These are phyloP conservation scores for Cladosporium colombiae DNA, from an alignment of 2,329 filamentous ascomycete genomes.

Conservation along the genomic window DNA sequence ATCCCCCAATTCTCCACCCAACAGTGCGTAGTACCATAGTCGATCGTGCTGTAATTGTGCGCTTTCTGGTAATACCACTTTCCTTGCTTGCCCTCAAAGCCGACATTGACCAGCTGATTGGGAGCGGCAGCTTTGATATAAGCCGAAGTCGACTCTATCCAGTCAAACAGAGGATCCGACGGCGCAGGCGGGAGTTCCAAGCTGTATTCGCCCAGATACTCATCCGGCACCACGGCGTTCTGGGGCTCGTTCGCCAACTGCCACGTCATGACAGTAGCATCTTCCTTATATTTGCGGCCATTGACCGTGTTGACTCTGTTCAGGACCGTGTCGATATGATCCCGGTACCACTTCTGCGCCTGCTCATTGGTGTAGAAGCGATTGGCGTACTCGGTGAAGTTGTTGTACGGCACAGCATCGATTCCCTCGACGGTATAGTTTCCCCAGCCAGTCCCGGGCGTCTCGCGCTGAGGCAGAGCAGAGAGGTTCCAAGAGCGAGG, in stretches of 20 bases:
- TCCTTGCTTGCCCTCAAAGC: constrained; percentile 43
- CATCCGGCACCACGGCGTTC: constrained; percentile 27
- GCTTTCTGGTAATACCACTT: constrained; percentile 43
- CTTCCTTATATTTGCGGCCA: constrained; percentile 39
- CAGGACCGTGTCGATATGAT: constrained; percentile 41
- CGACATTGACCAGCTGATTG: constrained; percentile 42
- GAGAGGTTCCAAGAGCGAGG: constrained; percentile 43
- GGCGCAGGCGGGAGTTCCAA: constrained; percentile 35
- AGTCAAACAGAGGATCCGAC: constrained; percentile 39
- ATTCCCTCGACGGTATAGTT: constrained; percentile 40
- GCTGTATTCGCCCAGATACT: constrained; percentile 34
- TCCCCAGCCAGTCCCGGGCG: constrained; percentile 42
- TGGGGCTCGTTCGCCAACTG: constrained; percentile 45
- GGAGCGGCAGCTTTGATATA: constrained; percentile 41
- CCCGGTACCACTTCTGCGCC: constrained; percentile 41
- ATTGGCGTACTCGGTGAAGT: constrained; percentile 35
- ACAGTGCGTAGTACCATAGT: constrained; percentile 43
- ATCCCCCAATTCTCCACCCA: constrained; percentile 46
- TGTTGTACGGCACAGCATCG: constrained; percentile 36
- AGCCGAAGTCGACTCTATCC: constrained; percentile 39
- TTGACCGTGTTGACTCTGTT: constrained; percentile 41
- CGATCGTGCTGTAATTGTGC: constrained; percentile 40
- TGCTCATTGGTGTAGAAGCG: constrained; percentile 39
- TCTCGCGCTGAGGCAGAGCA: constrained; percentile 37
- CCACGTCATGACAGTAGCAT: constrained; percentile 45